Percentiles rank a stretch among this genome's conserved stretches.
Conservation (phyloP, 192 early-diverging fungal species). For the Paraglomus brasilianum region DNA sequence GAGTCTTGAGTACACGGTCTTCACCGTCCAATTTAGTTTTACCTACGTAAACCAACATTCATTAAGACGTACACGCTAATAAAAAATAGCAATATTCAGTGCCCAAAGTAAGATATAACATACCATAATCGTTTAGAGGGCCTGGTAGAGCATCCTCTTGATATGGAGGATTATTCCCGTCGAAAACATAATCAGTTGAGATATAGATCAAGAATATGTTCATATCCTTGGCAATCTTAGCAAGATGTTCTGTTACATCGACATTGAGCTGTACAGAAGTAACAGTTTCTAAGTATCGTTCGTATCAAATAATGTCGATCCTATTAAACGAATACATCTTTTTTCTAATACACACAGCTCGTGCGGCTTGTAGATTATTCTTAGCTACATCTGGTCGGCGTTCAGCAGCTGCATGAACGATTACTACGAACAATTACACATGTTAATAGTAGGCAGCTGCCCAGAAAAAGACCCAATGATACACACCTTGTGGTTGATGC, state of each 20-base stretch:
- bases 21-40: constrained; percentile 78
- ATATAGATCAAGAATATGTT: constrained; percentile 74
- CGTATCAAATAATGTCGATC: background rate
- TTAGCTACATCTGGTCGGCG: constrained; percentile 81
- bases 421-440: constrained; percentile 38
- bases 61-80: too few relatives aligned
- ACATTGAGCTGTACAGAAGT: constrained; percentile 61
- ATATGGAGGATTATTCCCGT: constrained; percentile 81
- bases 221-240: constrained; percentile 44
- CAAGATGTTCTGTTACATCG: constrained; percentile 56
- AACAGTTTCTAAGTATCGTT: background rate
- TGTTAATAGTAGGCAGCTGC: background rate
- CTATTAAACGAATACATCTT: constrained; percentile 3
- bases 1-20: constrained; percentile 50
- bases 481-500: constrained; percentile 55
- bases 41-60: constrained; percentile 35
- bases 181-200: constrained; percentile 93
- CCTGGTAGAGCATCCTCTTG: constrained; percentile 63
- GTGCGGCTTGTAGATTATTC: constrained; percentile 54
- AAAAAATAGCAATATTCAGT: background rate
- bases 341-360: constrained; percentile 41
- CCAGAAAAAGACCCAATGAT: background rate
- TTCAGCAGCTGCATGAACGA: constrained; percentile 87
- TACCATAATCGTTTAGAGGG: constrained; percentile 84
- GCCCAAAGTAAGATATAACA: background rate